A percentile compares a stretch with the other conserved stretches of the same genome.
phyloP scores from a whole-genome alignment of 2,329 filamentous ascomycete genomes.

The Teratosphaeria epicoccoides region DNA sequence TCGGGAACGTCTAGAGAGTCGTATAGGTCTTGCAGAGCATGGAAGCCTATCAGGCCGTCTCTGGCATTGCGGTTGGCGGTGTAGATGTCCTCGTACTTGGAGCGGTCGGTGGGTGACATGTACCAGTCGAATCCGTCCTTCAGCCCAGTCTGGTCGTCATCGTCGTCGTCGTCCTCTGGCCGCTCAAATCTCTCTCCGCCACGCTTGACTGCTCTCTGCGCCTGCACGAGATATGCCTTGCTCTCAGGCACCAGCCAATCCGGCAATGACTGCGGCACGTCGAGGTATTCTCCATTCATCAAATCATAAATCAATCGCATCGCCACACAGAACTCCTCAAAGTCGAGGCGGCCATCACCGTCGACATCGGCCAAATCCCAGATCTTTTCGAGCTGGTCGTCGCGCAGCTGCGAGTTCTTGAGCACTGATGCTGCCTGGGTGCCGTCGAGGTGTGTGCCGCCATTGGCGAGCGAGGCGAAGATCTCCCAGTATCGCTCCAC shows the following conservation, averaged over 20 bases:
- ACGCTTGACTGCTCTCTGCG: constrained; percentile 66
- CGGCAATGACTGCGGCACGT: constrained; percentile 75
- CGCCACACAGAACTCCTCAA: constrained; percentile 98
- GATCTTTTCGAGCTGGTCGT: constrained; percentile 85
- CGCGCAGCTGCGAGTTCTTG: constrained; percentile 60
- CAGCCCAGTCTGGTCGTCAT: constrained; percentile 69
- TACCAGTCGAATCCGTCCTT: constrained; percentile 99
- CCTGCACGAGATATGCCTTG: constrained; percentile 82
- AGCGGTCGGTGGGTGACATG: constrained; percentile 83
- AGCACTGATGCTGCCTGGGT: constrained; percentile 60
- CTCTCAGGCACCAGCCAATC: constrained; percentile 97
- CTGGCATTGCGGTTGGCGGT: constrained; percentile 79
- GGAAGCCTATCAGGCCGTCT: constrained; percentile 60
- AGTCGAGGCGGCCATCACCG: constrained; percentile 93
- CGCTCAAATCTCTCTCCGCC: constrained; percentile 74
- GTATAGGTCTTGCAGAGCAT: constrained; percentile 72
- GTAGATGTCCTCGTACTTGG: constrained; percentile 97
- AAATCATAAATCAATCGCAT: constrained; percentile 98
- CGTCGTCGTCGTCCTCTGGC: constrained; percentile 62
- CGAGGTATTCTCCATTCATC: constrained; percentile 85
- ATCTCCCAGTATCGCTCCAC: constrained; percentile 74
- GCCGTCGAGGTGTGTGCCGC: constrained; percentile 55
- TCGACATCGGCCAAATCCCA: constrained; percentile 98
- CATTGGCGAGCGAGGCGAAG: constrained; percentile 57
- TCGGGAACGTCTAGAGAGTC: constrained; percentile 63